Percentiles rank a stretch among this genome's conserved stretches.
Conservation (phyloP, 306 rosid species). For the Trichosanthes cucumerina region DNA sequence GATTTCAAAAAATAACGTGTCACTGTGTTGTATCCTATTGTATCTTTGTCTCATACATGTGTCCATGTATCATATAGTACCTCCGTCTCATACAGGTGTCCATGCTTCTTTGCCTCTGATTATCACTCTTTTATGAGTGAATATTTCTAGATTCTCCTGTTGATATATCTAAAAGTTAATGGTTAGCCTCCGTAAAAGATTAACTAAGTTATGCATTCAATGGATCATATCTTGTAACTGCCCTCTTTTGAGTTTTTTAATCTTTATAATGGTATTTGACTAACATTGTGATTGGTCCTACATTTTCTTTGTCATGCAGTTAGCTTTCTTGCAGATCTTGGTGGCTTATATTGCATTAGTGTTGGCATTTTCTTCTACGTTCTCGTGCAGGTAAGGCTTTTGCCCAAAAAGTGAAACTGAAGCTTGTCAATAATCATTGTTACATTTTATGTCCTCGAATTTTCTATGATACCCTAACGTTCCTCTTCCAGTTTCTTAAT, state of each 20-base stretch:
- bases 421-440: not conserved
- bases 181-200: not conserved
- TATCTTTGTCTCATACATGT: not conserved
- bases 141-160: not conserved
- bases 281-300: slow-evolving; percentile 15
- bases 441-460: not conserved
- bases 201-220: not conserved
- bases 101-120: not conserved
- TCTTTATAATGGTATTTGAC: slow-evolving; percentile 2
- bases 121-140: not conserved
- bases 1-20: not conserved
- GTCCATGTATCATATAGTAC: not conserved
- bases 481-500: not conserved
- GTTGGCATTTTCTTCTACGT: slow-evolving; percentile 78
- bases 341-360: slow-evolving; percentile 93
- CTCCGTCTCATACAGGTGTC: not conserved
- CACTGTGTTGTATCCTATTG: not conserved
- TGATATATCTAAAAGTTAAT: not conserved
- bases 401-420: slow-evolving; percentile 4
- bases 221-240: not conserved
- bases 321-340: slow-evolving; percentile 96
- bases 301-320: slow-evolving; percentile 32
- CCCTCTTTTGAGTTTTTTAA: not conserved
- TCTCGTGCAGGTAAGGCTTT: slow-evolving; percentile 56
- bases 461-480: not conserved